phyloP scores from a whole-genome alignment of 1,139 yeast genomes.

The Pichia kudriavzevii region DNA sequence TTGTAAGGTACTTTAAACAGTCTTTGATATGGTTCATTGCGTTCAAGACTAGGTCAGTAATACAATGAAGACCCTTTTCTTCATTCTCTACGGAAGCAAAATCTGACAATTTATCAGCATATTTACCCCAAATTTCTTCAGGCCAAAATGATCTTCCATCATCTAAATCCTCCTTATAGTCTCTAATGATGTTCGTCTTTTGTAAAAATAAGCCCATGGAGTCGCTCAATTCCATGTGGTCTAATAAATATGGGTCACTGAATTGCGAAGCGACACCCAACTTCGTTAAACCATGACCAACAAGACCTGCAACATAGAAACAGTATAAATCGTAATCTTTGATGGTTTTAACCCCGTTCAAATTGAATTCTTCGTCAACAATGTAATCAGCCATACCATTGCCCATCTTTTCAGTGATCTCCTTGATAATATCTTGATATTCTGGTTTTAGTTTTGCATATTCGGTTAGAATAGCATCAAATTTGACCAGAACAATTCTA shows the following conservation, averaged over 20 bases:
- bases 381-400: slow-evolving; percentile 97
- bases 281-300: slow-evolving; percentile 90
- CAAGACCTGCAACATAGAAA: slow-evolving; percentile 95
- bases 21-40: slow-evolving; percentile 75
- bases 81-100: slow-evolving; percentile 44
- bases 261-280: slow-evolving; percentile 65
- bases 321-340: slow-evolving; percentile 87
- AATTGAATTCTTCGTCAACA: slow-evolving; percentile 67
- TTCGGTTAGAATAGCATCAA: slow-evolving; percentile 60
- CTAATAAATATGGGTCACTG: slow-evolving; percentile 43
- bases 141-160: slow-evolving; percentile 98
- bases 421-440: slow-evolving; percentile 72
- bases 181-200: slow-evolving; percentile 92
- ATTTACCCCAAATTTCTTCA: slow-evolving; percentile 80
- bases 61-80: slow-evolving; percentile 60
- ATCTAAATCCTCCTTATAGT: slow-evolving; percentile 82
- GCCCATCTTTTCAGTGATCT: slow-evolving; percentile 82
- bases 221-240: slow-evolving; percentile 54
- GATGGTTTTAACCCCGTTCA: slow-evolving; percentile 69
- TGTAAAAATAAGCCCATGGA: slow-evolving; percentile 95
- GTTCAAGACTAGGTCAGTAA: slow-evolving; percentile 74
- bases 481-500: slow-evolving; percentile 68
- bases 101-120: slow-evolving; percentile 55
- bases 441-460: slow-evolving; percentile 65
- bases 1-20: slow-evolving; percentile 66